These are phyloP conservation scores for Telfairia occidentalis DNA, from an alignment of 331 rosid genomes.

Conservation along the genomic window DNA sequence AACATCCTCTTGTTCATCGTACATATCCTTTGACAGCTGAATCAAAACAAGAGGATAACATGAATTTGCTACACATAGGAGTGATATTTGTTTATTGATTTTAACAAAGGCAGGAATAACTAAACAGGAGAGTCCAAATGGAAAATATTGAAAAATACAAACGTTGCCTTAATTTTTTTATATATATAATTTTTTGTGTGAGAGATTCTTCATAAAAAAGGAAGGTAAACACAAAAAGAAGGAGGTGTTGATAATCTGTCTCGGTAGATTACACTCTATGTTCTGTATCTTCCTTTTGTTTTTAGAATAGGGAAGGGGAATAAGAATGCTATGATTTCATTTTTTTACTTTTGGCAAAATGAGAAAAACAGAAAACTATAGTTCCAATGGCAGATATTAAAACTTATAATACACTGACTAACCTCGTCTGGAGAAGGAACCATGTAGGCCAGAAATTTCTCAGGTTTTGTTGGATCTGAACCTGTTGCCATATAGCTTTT, in stretches of 20 bases:
- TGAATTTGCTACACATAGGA: conserved; percentile 4
- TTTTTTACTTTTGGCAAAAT: background rate
- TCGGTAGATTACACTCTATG: background rate
- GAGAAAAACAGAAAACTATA: background rate
- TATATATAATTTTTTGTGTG: background rate
- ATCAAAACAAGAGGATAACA: conserved; percentile 24
- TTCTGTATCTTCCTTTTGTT: background rate
- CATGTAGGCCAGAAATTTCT: conserved; percentile 92
- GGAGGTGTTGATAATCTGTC: background rate
- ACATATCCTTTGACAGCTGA: conserved; percentile 82
- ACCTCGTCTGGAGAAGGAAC: conserved; percentile 92
- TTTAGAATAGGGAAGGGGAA: background rate
- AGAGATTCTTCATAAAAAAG: background rate
- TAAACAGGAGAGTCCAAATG: background rate
- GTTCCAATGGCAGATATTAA: background rate
- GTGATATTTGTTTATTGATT: background rate
- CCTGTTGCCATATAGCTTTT: conserved; percentile 70
- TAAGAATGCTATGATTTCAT: background rate
- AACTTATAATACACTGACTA: background rate
- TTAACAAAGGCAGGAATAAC: background rate
- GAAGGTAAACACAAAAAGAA: background rate
- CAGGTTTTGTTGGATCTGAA: conserved; percentile 64
- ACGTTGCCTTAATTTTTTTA: background rate
- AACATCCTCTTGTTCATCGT: conserved; percentile 79
- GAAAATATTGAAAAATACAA: background rate